Evolutionary conservation across 78 protist genomes (phyloP), one percentile per base, ranked within the genome.

Genomic region (Salpingoeca rosetta): DNA sequence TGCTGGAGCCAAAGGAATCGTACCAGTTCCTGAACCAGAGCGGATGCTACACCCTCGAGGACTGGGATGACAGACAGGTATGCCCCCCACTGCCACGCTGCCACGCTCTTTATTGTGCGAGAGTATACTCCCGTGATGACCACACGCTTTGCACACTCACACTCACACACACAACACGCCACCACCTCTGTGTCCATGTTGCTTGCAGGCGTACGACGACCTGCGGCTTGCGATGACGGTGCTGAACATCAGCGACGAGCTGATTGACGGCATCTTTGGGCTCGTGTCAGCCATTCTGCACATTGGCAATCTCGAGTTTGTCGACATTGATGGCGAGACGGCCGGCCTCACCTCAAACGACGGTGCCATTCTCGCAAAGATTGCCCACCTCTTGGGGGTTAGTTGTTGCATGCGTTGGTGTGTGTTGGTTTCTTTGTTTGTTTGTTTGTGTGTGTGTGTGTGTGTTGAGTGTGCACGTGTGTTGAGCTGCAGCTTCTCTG

Each of bases 281-380:
- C 37, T 88, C 27, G 56, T 88, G 35, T 65, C 90, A 31, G 89
- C 82, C 2, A 73, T 92, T 22, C 79, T 92, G 38, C 83, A n/a
- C 72, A 17, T 92, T 22, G 94, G 94, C 65, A 88, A 92, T 45
- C 73, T 92, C 28, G 79, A 44, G 76, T 92, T 92, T 73, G 86
- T 0, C 36, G 81, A 77, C 51, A 1, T 41, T 44, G 81, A 42
- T 38, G 77, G 77, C 51, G 81, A 77, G n/a, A 2, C 44, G 56
- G n/a, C 26, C 24, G 36, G 3, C 25, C 35, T 77, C 43, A 36
- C 42, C 24, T 10, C 72, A 31, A 10, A 35, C 36, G 74, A 80
- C 37, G n/a, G 0, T 35, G 74, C 12, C 28, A 10, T 44, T 44
- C 0, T 35, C 36, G 56, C 38, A 37, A 27, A 0, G n/a, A 1